Conservation (phyloP, 345 rosid genomes). For the Hypericum perforatum region DNA sequence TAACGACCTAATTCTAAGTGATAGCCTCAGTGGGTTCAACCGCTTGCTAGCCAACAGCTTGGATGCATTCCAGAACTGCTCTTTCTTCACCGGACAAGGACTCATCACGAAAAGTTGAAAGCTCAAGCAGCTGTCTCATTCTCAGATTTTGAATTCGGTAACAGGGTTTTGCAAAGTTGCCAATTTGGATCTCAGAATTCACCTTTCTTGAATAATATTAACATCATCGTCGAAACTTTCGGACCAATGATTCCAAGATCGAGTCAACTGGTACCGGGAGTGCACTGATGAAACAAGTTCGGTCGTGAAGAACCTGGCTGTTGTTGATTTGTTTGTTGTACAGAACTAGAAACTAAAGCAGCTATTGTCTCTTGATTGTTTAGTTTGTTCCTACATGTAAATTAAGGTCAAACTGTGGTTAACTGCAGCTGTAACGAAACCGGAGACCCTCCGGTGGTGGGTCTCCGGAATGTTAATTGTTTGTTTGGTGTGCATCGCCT, state of each 20-base stretch:
- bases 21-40: constrained; percentile 79
- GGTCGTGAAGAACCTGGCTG: too few relatives aligned
- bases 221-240: neutral
- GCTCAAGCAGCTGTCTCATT: constrained; percentile 25
- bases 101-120: constrained; percentile 39
- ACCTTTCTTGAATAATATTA: constrained; percentile 6
- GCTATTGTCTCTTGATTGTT: too few relatives aligned
- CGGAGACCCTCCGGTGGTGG: too few relatives aligned
- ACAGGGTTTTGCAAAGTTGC: constrained; percentile 21
- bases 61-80: constrained; percentile 76
- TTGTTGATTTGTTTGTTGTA: too few relatives aligned
- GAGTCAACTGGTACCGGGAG: too few relatives aligned
- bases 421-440: too few relatives aligned
- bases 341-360: too few relatives aligned
- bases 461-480: too few relatives aligned
- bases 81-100: constrained; percentile 32
- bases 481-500: too few relatives aligned
- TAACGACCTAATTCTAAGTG: constrained; percentile 58
- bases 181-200: neutral
- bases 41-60: constrained; percentile 86
- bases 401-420: too few relatives aligned
- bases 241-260: neutral
- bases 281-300: too few relatives aligned
- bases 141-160: constrained; percentile 33
- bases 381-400: too few relatives aligned